phyloP scores from a whole-genome alignment of 169 alveolate species.

The Babesia ovis region DNA sequence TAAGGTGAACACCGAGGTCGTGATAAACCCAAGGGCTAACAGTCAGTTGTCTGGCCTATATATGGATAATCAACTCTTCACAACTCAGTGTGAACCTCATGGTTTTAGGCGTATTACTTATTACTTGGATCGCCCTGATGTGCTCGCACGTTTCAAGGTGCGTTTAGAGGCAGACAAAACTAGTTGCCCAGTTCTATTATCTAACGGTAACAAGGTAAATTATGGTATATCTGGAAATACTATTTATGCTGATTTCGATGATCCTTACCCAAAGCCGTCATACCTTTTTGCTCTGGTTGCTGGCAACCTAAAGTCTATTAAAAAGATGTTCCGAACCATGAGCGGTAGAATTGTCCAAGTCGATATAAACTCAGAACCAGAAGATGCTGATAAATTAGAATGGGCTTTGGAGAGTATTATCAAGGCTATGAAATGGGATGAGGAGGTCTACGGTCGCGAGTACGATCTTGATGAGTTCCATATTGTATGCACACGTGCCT shows the following conservation, averaged over 20 bases:
- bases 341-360: constrained; percentile 78
- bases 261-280: constrained; percentile 89
- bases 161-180: constrained; percentile 85
- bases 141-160: constrained; percentile 82
- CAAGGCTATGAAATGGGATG: constrained; percentile 92
- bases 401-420: constrained; percentile 87
- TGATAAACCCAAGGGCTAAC: constrained; percentile 82
- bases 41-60: constrained; percentile 83
- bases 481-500: constrained; percentile 87
- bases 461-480: constrained; percentile 88
- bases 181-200: constrained; percentile 84
- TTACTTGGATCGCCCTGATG: constrained; percentile 91
- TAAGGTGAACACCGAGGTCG: constrained; percentile 75
- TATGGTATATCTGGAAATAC: constrained; percentile 76
- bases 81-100: constrained; percentile 92
- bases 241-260: constrained; percentile 85
- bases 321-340: constrained; percentile 80
- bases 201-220: constrained; percentile 84
- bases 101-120: constrained; percentile 89
- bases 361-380: constrained; percentile 82
- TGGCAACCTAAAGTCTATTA: constrained; percentile 81
- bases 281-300: constrained; percentile 92
- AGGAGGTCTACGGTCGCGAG: constrained; percentile 87
- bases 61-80: constrained; percentile 82
- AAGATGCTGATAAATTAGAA: constrained; percentile 76